Percentiles rank a stretch among this genome's conserved stretches.
Conservation (phyloP, 257 asterid species). For the Gentiana dahurica region DNA sequence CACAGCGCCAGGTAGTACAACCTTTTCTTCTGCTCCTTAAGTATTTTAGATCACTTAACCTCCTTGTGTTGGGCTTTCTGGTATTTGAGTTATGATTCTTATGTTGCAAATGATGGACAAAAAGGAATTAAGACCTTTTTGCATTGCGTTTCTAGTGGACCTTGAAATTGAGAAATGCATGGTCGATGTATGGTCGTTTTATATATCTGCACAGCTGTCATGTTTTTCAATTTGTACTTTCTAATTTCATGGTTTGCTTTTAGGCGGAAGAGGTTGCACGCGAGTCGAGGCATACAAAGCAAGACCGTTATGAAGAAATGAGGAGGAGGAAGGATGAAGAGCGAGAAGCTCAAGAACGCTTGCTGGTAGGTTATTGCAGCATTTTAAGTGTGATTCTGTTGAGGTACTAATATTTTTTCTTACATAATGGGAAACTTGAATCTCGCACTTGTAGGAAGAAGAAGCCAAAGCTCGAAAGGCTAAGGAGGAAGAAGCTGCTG, state of each 20-base stretch:
- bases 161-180: too few species aligned
- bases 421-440: constrained; percentile 3
- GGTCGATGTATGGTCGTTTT: too few species aligned
- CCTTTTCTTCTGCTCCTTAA: neutral
- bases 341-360: constrained; percentile 86
- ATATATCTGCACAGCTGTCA: neutral
- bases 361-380: constrained; percentile 47
- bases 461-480: constrained; percentile 79
- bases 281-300: constrained; percentile 70
- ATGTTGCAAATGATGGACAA: neutral
- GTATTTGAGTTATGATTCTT: neutral
- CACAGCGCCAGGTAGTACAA: constrained; percentile 64
- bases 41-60: too few species aligned
- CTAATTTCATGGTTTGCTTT: constrained; percentile 14
- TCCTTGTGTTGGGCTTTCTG: neutral
- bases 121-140: neutral
- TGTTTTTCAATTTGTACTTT: neutral
- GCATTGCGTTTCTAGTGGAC: too few species aligned
- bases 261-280: constrained; percentile 80
- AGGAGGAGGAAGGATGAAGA: constrained; percentile 96
- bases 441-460: constrained; percentile 63
- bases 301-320: constrained; percentile 82
- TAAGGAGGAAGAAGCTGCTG: constrained; percentile 92
- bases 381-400: neutral
- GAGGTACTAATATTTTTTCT: neutral